Base-by-base conservation (phyloP, 2,329 filamentous ascomycete genomes). In the Aspergillus luchuensis region DNA sequence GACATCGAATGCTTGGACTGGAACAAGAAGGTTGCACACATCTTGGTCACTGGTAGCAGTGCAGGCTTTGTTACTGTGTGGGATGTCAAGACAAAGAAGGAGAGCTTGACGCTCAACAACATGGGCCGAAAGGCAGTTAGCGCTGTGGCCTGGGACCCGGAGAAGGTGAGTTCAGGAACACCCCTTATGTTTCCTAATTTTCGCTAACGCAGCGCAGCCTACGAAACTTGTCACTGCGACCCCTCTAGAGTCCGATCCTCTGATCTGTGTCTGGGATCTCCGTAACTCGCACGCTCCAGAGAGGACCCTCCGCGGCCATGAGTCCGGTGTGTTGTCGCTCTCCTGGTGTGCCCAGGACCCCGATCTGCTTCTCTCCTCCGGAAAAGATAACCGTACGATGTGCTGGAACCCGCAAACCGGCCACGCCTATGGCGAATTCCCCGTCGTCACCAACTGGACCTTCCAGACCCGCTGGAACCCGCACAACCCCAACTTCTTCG, bases 391-490 rank as follows among this genome's bases (percentile, higher is more conserved):
- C 74, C 87, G 91, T 69, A 97, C 93, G 2, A 85, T 99, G 62
- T 88, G 95, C 63, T 99, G 96, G 95, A 98, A 98, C 76, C 92
- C 95, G 1, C 91, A 95, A 71, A 97, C 90, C 2, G 94, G 94
- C 56, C 87, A 95, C 73, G 84, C 86, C 11, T 90, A 92, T 65
- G 95, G 96, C 66, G 94, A 98, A 78, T 94, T 98, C 72, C 93
- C 94, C 4, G 92, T 97, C 70, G 93, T 96, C 57, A 97, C 94
- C n/a, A 99, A 98, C 78, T 99, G 95, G 94, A 97, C 93, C 5
- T 99, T 99, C 81, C 89, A 94, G 74, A 97, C 95, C 5, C 87
- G 89, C 63, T 98, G 96, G 85, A 93, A 97, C 75, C 95, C 95
- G 30, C 88, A 91, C 68, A 97, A 99, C 76, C 94, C 95, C 10